Base-by-base conservation (phyloP, 352 stramenopile genomes). In the Phytopythium aichiense region DNA sequence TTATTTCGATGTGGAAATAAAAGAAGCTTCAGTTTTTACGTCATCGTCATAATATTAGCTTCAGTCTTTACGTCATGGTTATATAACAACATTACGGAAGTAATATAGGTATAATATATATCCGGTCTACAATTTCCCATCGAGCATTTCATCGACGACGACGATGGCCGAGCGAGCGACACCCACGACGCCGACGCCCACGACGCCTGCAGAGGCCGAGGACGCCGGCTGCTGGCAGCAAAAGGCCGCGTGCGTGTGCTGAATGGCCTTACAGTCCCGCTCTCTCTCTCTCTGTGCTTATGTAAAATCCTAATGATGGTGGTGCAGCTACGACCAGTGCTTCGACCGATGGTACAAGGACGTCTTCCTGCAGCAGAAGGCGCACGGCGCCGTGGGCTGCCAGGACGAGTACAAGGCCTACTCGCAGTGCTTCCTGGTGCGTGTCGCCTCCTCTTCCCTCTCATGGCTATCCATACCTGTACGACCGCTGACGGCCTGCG, bases 301-400 rank as follows among this genome's bases (percentile, higher is more conserved):
- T 16, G 13, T 4, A 9, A 16, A 5, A 8, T 4, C 7, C 35
- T 49, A 7, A 12, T 1, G 30, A 12, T 6, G 30, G 5, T 7
- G 55, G 6, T 66, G 51, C 56, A 84, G 74, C 16, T 88, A 89
- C 63, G 86, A 95, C 64, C 80, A 92, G 61, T 95, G 86, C 75
- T 95, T 95, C 71, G 86, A 95, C 63, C 74, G 81, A 68, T 95
- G 86, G 86, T 95, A 93, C 71, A 90, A 83, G 52, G 73, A 93
- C 40, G 74, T 93, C 31, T 95, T 95, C 61, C 68, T 95, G 22
- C 81, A 91, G 73, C 71, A 89, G 49, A 93, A 91, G 60, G 84
- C 80, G 37, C 55, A 87, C 37, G 82, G 81, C 56, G 66, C 86
- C 60, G 66, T 92, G 16, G 86, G 86, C 55, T 95, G 86, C 53